Evolutionary conservation across 1,284 basidiomycete genomes (phyloP).

Genomic region (Pisolithus thermaeus): DNA sequence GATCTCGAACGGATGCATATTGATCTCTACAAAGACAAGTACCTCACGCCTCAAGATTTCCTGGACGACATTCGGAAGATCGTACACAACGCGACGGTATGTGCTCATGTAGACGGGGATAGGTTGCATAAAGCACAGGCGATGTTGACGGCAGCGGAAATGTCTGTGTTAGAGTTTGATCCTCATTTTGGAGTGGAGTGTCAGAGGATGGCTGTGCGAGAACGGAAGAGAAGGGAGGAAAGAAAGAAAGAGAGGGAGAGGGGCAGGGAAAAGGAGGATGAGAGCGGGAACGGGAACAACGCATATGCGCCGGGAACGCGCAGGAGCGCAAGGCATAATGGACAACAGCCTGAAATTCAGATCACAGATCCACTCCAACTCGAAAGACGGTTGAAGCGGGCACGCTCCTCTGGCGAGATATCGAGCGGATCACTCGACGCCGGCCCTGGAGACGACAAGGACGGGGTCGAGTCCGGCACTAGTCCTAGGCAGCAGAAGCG

Average conservation of each 20-base stretch:
- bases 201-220: constrained; percentile 80
- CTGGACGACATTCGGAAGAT: constrained; percentile 86
- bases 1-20: constrained; percentile 90
- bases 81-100: constrained; percentile 77
- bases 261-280: constrained; percentile 17
- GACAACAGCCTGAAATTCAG: constrained; percentile 59
- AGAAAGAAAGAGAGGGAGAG: constrained; percentile 44
- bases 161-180: constrained; percentile 90
- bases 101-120: constrained; percentile 66
- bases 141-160: constrained; percentile 83
- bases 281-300: constrained; percentile 10
- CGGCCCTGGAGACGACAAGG: constrained; percentile 27
- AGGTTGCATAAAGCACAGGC: constrained; percentile 79
- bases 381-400: constrained; percentile 67
- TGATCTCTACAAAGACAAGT: constrained; percentile 82
- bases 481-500: constrained; percentile 47
- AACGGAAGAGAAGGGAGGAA: constrained; percentile 64
- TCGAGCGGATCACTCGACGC: constrained; percentile 49
- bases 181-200: constrained; percentile 79
- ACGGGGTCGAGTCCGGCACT: constrained; percentile 8
- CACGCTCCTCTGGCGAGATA: constrained; percentile 48
- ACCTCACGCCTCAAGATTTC: constrained; percentile 85
- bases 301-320: constrained; percentile 42
- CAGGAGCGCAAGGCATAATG: constrained; percentile 67
- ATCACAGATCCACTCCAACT: constrained; percentile 69